phyloP scores from a whole-genome alignment of 805 yeast species.

The Hemisphaericaspora nanyangensis region DNA sequence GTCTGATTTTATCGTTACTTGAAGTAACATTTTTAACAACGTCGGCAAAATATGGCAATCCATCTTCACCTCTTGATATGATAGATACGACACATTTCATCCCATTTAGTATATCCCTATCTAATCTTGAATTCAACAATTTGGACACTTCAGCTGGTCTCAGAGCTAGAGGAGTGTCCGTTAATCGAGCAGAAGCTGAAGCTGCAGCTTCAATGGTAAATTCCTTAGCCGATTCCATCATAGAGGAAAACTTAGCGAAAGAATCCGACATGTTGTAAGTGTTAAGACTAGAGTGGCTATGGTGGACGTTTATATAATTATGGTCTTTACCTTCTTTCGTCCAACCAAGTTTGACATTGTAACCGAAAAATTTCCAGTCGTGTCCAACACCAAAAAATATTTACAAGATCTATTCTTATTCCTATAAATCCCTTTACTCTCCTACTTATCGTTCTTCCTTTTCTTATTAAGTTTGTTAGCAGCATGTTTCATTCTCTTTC shows the following conservation, averaged over 20 bases:
- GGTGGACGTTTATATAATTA: too few relatives aligned
- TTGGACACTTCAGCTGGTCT: slow-evolving; percentile 64
- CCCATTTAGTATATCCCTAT: slow-evolving; percentile 45
- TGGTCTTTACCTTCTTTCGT: too few relatives aligned
- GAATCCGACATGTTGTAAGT: slow-evolving; percentile 39
- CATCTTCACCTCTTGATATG: slow-evolving; percentile 39
- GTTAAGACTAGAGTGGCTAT: too few relatives aligned
- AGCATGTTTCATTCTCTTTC: slow-evolving; percentile 62
- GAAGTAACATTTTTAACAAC: slow-evolving; percentile 86
- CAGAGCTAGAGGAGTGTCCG: slow-evolving; percentile 58
- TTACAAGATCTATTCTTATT: too few relatives aligned
- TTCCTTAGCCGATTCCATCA: slow-evolving; percentile 76
- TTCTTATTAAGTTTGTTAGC: slow-evolving; percentile 42
- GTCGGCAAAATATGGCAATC: slow-evolving; percentile 62
- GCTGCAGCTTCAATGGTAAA: slow-evolving; percentile 81
- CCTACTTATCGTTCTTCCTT: slow-evolving; percentile 6
- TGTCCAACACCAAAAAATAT: not conserved
- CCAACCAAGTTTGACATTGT: too few relatives aligned
- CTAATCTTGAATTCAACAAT: slow-evolving; percentile 63
- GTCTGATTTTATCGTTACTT: slow-evolving; percentile 55
- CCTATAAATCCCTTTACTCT: too few relatives aligned
- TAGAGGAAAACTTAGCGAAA: slow-evolving; percentile 58
- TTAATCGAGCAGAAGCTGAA: slow-evolving; percentile 63
- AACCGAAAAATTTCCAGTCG: too few relatives aligned
- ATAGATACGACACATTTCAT: slow-evolving; percentile 40